Evolutionary conservation across 2,329 filamentous ascomycete genomes (phyloP), one percentile per base, ranked within the genome.

Genomic region (Scolecobasidium constrictum): DNA sequence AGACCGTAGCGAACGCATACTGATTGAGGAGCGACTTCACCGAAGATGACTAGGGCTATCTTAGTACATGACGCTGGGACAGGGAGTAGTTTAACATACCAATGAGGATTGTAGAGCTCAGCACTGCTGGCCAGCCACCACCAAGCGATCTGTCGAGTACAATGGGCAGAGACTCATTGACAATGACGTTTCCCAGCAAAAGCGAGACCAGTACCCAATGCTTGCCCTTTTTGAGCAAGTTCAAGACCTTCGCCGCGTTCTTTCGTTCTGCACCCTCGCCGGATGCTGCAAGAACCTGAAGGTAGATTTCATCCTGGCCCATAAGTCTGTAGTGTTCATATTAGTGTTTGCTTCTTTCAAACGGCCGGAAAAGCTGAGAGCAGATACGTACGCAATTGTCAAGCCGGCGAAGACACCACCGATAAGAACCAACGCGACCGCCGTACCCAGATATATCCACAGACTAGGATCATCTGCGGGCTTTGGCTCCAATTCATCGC

Each of bases 201-300:
- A 98, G 68, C 3, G 92, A 96, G 42, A 98, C 92, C 45, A 98
- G 70, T 16, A 98, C 90, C 92, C 92, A 98, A 63, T 98, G 92
- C 62, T 98, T 98, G 54, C 92, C 92, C 53, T 77, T 83, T 50
- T 86, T 78, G 44, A 98, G 66, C 20, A 98, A 69, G 35, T 78
- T 72, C 52, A 92, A 72, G 9, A 98, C 92, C 49, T 78, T 81
- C 44, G 75, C 76, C 1, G 92, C 92, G 57, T 95, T 86, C 57
- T 79, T 86, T 56, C 81, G 81, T 64, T 96, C 90, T n/a, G 79
- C 71, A 43, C 83, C 86, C 61, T 86, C 81, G 36, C 83, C 80
- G 42, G 92, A 93, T 33, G 82, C 81, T 40, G 87, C 80, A 49
- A 98, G 83, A 50, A 98, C 92, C 64, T 95, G 92, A 13, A 98